These are phyloP conservation scores for Backusella sp. DNA, from an alignment of 192 early-diverging fungal genomes.

Conservation along the genomic window DNA sequence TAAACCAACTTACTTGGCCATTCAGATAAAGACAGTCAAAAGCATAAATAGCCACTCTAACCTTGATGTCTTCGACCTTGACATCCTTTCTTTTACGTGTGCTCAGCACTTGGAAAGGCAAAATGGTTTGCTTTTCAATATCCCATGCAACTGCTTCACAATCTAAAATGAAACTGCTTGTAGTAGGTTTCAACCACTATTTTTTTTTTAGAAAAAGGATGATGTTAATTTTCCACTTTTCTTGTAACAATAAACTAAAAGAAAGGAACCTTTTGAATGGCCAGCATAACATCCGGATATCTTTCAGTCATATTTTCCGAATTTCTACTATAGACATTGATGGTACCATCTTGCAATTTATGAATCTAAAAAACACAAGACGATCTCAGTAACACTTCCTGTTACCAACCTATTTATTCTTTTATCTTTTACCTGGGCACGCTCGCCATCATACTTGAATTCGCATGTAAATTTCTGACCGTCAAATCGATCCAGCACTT, in stretches of 20 bases:
- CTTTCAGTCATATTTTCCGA: constrained; percentile 91
- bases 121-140: constrained; percentile 67
- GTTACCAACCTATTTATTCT: not conserved
- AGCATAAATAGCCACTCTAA: constrained; percentile 94
- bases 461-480: constrained; percentile 94
- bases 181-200: constrained; percentile 50
- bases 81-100: constrained; percentile 97
- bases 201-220: not conserved
- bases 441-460: constrained; percentile 98
- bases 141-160: constrained; percentile 99
- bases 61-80: constrained; percentile 85
- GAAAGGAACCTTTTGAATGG: constrained; percentile 61
- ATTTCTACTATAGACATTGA: constrained; percentile 91
- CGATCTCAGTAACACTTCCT: not conserved
- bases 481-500: constrained; percentile 94
- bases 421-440: constrained; percentile 72
- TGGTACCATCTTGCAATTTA: constrained; percentile 67
- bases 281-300: constrained; percentile 91
- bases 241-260: not conserved
- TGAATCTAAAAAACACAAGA: constrained; percentile 65
- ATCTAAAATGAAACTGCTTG: constrained; percentile 92
- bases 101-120: constrained; percentile 96
- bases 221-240: not conserved
- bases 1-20: constrained; percentile 61
- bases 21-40: constrained; percentile 97